Conservation (phyloP, 345 rosid genomes). For the Populus tremula region DNA sequence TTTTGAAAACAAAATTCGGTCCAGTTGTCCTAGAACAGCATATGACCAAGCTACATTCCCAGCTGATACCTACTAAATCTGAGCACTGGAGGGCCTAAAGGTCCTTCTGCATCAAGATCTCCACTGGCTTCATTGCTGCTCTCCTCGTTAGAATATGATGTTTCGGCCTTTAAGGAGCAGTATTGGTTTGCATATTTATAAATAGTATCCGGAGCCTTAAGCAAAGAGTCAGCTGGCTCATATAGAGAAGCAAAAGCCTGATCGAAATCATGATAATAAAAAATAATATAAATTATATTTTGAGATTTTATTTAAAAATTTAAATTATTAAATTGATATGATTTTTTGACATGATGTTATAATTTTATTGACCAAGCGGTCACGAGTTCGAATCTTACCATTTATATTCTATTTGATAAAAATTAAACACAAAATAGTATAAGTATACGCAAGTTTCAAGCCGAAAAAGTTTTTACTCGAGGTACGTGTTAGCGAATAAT, state of each 20-base stretch:
- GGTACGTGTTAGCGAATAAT: accelerated
- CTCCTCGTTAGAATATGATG: conserved; percentile 10
- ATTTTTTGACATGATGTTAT: too few species aligned
- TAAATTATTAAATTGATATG: too few species aligned
- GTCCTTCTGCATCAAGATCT: conserved; percentile 24
- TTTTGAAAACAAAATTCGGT: conserved; percentile 61
- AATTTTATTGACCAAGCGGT: too few species aligned
- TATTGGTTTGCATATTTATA: conserved; percentile 48
- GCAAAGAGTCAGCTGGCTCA: conserved; percentile 66
- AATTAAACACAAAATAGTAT: too few species aligned
- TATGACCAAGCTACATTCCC: conserved; percentile 93
- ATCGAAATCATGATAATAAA: conserved; percentile 27
- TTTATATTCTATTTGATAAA: too few species aligned
- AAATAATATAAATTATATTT: too few species aligned
- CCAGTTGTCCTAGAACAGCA: conserved; percentile 76
- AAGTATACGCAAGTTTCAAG: too few species aligned
- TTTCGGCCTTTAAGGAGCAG: conserved; percentile 38
- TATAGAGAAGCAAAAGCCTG: conserved; percentile 85
- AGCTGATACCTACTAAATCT: conserved; percentile 76
- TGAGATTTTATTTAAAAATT: too few species aligned
- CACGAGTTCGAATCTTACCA: too few species aligned
- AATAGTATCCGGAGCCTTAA: conserved; percentile 62
- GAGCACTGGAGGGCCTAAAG: conserved; percentile 43
- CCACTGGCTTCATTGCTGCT: conserved; percentile 15
- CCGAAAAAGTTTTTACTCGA: too few species aligned